These are phyloP conservation scores for Gastrodia elata DNA, from an alignment of 106 monocot genomes.

Conservation along the genomic window DNA sequence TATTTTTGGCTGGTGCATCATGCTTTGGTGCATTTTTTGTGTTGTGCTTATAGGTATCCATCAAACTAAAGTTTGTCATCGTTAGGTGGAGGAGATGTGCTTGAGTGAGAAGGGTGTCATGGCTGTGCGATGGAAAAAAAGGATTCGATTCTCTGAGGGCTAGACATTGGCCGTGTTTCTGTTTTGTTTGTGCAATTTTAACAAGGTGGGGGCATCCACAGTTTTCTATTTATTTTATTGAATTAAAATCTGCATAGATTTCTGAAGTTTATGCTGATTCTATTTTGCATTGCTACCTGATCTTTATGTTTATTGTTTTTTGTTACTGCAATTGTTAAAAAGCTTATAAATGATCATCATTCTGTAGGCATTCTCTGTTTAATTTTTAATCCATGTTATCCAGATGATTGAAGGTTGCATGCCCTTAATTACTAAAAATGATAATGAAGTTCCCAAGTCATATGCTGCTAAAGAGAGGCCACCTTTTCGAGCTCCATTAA, in stretches of 20 bases:
- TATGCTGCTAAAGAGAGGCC: conserved; percentile 83
- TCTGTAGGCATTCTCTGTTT: background rate
- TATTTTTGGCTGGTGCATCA: no score
- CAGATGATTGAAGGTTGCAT: conserved; percentile 95
- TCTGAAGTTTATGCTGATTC: background rate
- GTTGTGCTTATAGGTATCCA: no score
- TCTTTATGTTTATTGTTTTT: background rate
- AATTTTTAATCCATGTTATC: conserved; percentile 11
- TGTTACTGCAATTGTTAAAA: background rate
- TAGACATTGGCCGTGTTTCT: no score
- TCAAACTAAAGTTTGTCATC: no score
- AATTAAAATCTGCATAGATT: background rate
- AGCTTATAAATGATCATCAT: background rate
- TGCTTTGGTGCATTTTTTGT: no score
- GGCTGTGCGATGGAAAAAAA: no score
- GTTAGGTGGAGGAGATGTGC: no score
- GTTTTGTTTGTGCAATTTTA: no score
- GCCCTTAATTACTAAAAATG: conserved; percentile 50
- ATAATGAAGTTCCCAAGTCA: conserved; percentile 57
- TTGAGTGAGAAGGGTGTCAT: no score
- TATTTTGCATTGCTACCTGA: background rate
- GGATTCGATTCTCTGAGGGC: no score
- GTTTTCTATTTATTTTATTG: no score
- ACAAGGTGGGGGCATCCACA: no score
- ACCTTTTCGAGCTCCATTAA: conserved; percentile 62